Evolutionary conservation across 495 filamentous ascomycete genomes (phyloP).

Genomic region (Xylaria scruposa): DNA sequence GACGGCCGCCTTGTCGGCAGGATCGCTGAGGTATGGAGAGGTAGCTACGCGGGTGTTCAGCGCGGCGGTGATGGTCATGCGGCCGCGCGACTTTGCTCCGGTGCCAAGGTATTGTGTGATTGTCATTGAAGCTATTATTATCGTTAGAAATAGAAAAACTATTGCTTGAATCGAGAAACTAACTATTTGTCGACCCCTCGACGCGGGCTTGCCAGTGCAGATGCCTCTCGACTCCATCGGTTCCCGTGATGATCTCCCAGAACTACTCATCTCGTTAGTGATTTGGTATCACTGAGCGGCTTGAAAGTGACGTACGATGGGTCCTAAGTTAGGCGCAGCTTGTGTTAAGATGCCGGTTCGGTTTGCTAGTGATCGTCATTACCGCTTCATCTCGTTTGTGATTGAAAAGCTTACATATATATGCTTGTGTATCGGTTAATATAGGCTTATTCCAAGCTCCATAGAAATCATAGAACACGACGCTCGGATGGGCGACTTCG

Average conservation of each 20-base stretch:
- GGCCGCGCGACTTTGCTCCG: constrained; percentile 58
- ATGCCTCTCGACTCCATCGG: constrained; percentile 62
- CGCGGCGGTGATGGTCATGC: constrained; percentile 53
- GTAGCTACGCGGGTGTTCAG: constrained; percentile 54
- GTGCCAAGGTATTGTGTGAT: constrained; percentile 63
- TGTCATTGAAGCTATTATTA: constrained; percentile 48
- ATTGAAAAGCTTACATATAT: constrained; percentile 28
- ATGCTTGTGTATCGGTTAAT: constrained; percentile 33
- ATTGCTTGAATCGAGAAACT: background rate
- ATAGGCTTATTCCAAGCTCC: constrained; percentile 52
- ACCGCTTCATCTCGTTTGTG: constrained; percentile 27
- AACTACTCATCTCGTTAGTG: constrained; percentile 31
- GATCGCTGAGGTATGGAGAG: constrained; percentile 51
- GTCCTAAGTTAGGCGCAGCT: constrained; percentile 63
- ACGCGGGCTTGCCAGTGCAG: constrained; percentile 63
- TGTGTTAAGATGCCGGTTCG: constrained; percentile 64
- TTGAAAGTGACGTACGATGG: constrained; percentile 45
- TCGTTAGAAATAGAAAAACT: background rate
- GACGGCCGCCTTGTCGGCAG: constrained; percentile 43
- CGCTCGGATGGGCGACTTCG: constrained; percentile 58
- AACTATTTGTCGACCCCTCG: constrained; percentile 49
- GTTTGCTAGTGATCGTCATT: constrained; percentile 44
- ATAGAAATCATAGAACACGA: constrained; percentile 63
- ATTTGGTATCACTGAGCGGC: background rate
- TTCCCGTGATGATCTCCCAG: constrained; percentile 55